Conservation (phyloP, 2,329 filamentous ascomycete species). For the Exophiala lecanii-corni region DNA sequence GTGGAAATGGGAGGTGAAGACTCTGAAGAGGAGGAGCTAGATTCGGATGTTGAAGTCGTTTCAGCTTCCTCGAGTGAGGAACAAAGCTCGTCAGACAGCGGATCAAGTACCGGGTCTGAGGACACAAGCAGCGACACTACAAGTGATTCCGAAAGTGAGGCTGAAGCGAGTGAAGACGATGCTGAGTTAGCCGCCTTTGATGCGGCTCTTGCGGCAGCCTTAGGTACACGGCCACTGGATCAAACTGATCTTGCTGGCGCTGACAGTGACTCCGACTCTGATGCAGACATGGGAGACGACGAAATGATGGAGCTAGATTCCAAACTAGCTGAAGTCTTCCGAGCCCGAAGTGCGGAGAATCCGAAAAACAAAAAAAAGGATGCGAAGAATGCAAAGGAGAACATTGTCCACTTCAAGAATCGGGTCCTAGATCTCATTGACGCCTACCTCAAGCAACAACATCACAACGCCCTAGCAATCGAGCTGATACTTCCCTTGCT, state of each 20-base stretch:
- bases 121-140: slow-evolving; percentile 43
- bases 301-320: slow-evolving; percentile 88
- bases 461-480: slow-evolving; percentile 62
- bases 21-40: slow-evolving; percentile 35
- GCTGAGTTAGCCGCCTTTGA: slow-evolving; percentile 62
- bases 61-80: slow-evolving; percentile 29
- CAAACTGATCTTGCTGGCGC: slow-evolving; percentile 56
- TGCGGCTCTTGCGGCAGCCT: slow-evolving; percentile 69
- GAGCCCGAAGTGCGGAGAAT: slow-evolving; percentile 61
- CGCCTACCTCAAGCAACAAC: slow-evolving; percentile 77
- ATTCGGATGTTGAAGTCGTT: slow-evolving; percentile 40
- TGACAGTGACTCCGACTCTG: slow-evolving; percentile 51
- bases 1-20: slow-evolving; percentile 53
- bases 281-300: slow-evolving; percentile 86
- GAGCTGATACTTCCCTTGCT: slow-evolving; percentile 71
- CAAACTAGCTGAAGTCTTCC: slow-evolving; percentile 80
- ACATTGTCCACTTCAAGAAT: slow-evolving; percentile 90
- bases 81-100: background rate
- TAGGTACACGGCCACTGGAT: slow-evolving; percentile 61
- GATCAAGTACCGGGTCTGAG: slow-evolving; percentile 43
- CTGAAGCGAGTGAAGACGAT: slow-evolving; percentile 41
- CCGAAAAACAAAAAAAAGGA: slow-evolving; percentile 68
- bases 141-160: slow-evolving; percentile 29
- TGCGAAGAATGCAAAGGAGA: slow-evolving; percentile 80
- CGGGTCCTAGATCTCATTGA: slow-evolving; percentile 82